Evolutionary conservation across 1,139 yeast species (phyloP), one percentile per base, ranked within the genome.

Genomic region (Debaryomyces psychrophilus): DNA sequence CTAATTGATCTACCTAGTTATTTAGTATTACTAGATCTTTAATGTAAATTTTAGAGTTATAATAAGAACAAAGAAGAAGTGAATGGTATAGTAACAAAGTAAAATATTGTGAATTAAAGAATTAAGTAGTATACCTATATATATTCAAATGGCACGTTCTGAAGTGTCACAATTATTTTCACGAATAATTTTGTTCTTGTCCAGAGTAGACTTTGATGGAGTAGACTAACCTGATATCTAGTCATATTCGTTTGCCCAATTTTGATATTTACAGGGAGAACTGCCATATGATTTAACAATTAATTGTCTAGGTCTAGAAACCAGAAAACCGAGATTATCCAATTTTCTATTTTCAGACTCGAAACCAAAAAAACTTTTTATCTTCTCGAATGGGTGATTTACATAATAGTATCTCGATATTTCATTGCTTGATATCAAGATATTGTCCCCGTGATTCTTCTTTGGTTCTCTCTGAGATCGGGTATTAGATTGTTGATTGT

Each of bases 241-340:
- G 17, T 29, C 20, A 7, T 9, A 14, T 2, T 29, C 14, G 7
- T 28, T 28, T 28, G 11, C 22, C 8, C 20, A 29, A 5, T 6
- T 11, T 14, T 7, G 20, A 15, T 29, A 18, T 14, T 7, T 18
- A 14, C 22, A 7, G 2, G 27, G 33, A 29, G 33, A 29, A 29
- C 5, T 8, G 3, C 18, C 11, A 50, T 36, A 58, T 43, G 56
- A 52, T 45, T 60, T 65, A 6, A 73, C 71, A 6, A 73, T 56
- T 47, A 76, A 59, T 23, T 64, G 69, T 38, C 71, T 61, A 8
- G 82, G 82, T 51, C 82, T 66, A 31, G 68, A 59, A 2, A 78
- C 82, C 41, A 69, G 68, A 57, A 76, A 69, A 22, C 77, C 69
- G 44, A 49, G 58, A 31, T 49, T 51, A 25, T 25, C 43, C 15